Conservation (phyloP, 2,329 filamentous ascomycete genomes). For the Fusarium nisikadoi region DNA sequence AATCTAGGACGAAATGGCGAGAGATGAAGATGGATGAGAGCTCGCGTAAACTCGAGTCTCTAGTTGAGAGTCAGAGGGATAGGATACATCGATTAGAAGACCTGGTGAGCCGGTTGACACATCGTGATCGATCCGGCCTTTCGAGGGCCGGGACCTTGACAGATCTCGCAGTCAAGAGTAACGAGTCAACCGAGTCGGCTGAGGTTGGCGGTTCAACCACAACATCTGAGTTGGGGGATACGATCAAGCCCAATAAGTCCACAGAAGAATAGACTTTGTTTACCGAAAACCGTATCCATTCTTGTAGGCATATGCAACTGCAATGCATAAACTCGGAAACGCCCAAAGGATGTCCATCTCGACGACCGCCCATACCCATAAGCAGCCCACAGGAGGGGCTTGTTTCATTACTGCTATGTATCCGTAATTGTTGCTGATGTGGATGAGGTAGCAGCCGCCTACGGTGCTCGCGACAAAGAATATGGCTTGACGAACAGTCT, state of each 20-base stretch:
- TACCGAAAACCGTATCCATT: slow-evolving; percentile 60
- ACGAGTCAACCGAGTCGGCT: slow-evolving; percentile 5
- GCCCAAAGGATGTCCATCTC: slow-evolving; percentile 81
- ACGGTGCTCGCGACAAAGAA: slow-evolving; percentile 71
- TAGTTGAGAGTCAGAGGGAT: slow-evolving; percentile 42
- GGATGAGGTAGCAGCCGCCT: slow-evolving; percentile 81
- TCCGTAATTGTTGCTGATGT: slow-evolving; percentile 80
- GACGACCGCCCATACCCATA: slow-evolving; percentile 94
- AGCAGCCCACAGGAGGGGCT: slow-evolving; percentile 85
- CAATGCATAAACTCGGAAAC: slow-evolving; percentile 61
- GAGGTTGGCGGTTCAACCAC: slow-evolving; percentile 17
- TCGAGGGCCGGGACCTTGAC: slow-evolving; percentile 27
- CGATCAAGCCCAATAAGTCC: neutral
- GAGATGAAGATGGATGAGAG: slow-evolving; percentile 46
- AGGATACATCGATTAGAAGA: slow-evolving; percentile 38
- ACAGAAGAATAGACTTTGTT: neutral
- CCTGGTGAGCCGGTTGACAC: slow-evolving; percentile 26
- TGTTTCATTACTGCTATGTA: slow-evolving; percentile 94
- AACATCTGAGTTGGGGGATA: neutral
- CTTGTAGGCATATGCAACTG: slow-evolving; percentile 58
- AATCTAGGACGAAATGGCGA: slow-evolving; percentile 47
- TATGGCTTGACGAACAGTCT: slow-evolving; percentile 63
- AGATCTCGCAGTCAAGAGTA: slow-evolving; percentile 17
- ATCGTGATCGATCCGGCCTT: slow-evolving; percentile 14
- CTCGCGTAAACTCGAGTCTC: slow-evolving; percentile 37